Percentiles rank a stretch among this genome's conserved stretches.
phyloP scores from a whole-genome alignment of 2,329 filamentous ascomycete species.

The Colletotrichum spinosum region DNA sequence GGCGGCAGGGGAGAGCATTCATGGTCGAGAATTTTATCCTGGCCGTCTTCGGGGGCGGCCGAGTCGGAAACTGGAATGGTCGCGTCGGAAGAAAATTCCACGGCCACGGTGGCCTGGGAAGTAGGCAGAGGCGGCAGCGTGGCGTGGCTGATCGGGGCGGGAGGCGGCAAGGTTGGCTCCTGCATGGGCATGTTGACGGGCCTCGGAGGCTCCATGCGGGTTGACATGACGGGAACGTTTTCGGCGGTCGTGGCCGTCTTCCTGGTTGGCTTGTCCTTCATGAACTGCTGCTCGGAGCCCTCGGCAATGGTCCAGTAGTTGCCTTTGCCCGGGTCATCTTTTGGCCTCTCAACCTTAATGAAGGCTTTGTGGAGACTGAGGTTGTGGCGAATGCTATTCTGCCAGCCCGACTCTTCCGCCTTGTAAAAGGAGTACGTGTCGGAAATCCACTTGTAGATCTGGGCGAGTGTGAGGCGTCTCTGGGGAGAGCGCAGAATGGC shows the following conservation, averaged over 20 bases:
- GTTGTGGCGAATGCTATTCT: constrained; percentile 99
- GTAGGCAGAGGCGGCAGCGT: constrained; percentile 55
- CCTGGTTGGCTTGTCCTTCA: constrained; percentile 84
- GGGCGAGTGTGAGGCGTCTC: constrained; percentile 86
- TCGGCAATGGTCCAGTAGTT: constrained; percentile 96
- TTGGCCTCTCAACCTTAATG: constrained; percentile 93
- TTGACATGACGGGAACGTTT: constrained; percentile 69
- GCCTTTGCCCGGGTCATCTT: constrained; percentile 97
- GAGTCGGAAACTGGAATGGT: constrained; percentile 80
- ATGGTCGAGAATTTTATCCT: constrained; percentile 56
- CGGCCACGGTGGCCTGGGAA: constrained; percentile 55
- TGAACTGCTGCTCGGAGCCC: constrained; percentile 89
- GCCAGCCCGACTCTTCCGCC: constrained; percentile 89
- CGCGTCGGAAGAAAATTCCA: constrained; percentile 80
- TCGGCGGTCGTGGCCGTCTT: constrained; percentile 67
- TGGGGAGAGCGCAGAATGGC: constrained; percentile 89
- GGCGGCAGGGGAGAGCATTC: constrained; percentile 77
- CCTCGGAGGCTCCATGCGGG: constrained; percentile 64
- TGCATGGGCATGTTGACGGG: constrained; percentile 53
- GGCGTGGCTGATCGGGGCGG: constrained; percentile 50
- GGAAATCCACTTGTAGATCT: constrained; percentile 99
- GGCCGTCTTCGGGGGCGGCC: constrained; percentile 63
- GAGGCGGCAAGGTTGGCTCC: constrained; percentile 63
- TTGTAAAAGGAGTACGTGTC: constrained; percentile 92
- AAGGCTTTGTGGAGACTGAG: constrained; percentile 97